Conservation (phyloP, 805 yeast genomes). For the Lachancea dasiensis region DNA sequence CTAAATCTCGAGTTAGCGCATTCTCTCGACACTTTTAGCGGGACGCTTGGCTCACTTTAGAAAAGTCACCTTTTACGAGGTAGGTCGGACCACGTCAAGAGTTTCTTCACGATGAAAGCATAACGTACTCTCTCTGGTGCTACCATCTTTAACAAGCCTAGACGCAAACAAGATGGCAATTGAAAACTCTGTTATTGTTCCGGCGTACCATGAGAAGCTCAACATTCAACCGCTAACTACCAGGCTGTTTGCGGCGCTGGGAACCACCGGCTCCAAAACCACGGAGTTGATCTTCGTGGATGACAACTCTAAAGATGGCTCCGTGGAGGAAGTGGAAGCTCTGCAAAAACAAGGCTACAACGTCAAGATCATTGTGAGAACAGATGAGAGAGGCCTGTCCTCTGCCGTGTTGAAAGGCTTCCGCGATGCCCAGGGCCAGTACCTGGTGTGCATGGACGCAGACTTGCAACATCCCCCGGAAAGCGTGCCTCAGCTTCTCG, state of each 20-base stretch:
- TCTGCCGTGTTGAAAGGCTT: conserved; percentile 47
- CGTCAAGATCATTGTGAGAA: conserved; percentile 44
- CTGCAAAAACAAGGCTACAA: conserved; percentile 42
- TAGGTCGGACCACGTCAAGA: too few species aligned
- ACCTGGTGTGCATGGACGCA: conserved; percentile 48
- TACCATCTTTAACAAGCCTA: not conserved
- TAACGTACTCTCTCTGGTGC: too few species aligned
- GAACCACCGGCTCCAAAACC: conserved; percentile 35
- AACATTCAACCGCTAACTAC: conserved; percentile 46
- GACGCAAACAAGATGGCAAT: conserved; percentile 27
- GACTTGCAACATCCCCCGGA: conserved; percentile 52
- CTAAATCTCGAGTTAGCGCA: too few species aligned
- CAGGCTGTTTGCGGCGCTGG: conserved; percentile 44
- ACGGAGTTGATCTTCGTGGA: conserved; percentile 48
- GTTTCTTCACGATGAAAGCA: too few species aligned
- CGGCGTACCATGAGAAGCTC: conserved; percentile 46
- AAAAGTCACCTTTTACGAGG: too few species aligned
- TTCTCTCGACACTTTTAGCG: too few species aligned
- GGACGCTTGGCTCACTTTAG: too few species aligned
- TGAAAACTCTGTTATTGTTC: conserved; percentile 41
- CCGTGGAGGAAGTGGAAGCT: conserved; percentile 45
- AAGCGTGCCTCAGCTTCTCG: conserved; percentile 41
- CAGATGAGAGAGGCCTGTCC: conserved; percentile 44
- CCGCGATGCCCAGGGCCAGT: conserved; percentile 41
- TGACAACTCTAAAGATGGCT: conserved; percentile 47